Evolutionary conservation across 1,284 basidiomycete genomes (phyloP).

Genomic region (Marasmius oreades): DNA sequence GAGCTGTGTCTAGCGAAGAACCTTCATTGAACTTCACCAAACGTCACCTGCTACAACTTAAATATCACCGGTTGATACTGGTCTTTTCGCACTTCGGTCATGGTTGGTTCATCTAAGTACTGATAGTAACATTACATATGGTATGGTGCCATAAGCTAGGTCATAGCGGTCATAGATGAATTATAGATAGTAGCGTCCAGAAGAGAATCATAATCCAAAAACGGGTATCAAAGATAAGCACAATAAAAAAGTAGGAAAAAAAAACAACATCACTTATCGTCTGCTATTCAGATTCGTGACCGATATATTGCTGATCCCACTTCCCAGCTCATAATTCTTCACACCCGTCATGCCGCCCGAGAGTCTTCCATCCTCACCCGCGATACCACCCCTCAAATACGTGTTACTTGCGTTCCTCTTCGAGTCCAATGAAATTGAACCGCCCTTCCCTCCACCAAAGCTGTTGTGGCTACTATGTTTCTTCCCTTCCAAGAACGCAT

Average conservation of each 20-base stretch:
- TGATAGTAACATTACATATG: no score
- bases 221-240: no score
- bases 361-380: conserved; percentile 37
- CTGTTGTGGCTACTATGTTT: conserved; percentile 27
- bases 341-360: conserved; percentile 22
- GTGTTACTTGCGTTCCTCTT: conserved; percentile 42
- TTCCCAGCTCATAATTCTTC: conserved; percentile 39
- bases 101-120: no score
- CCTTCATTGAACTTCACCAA: no score
- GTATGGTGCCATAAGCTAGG: neutral
- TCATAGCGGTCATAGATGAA: neutral
- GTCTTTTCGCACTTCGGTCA: no score
- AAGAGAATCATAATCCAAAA: neutral
- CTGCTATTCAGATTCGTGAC: conserved; percentile 35
- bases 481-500: conserved; percentile 49
- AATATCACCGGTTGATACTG: no score
- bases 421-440: conserved; percentile 36
- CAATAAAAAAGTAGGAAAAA: neutral
- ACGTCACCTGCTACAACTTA: no score
- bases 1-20: no score
- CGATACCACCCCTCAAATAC: conserved; percentile 27
- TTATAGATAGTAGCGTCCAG: neutral
- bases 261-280: conserved; percentile 22
- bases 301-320: conserved; percentile 39
- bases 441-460: conserved; percentile 20